Conservation (phyloP, 257 asterid genomes). For the Gentiana straminea region DNA sequence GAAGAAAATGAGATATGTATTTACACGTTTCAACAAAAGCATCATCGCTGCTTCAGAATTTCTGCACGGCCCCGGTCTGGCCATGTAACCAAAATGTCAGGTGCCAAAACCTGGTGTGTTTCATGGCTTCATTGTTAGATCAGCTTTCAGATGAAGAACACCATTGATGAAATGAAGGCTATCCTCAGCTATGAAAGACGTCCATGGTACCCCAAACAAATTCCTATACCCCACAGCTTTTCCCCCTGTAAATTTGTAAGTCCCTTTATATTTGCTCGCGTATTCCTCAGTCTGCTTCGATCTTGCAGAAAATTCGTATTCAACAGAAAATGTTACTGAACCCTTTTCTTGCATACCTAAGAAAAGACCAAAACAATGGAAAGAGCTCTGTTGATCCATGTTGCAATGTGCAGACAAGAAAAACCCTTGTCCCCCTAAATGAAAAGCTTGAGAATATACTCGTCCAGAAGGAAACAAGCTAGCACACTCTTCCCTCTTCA, state of each 20-base stretch:
- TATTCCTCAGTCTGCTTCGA: constrained; percentile 72
- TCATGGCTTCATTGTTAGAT: constrained; percentile 59
- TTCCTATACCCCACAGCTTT: constrained; percentile 89
- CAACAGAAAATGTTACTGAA: constrained; percentile 64
- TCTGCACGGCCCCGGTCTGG: too few relatives aligned
- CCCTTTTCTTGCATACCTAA: constrained; percentile 97
- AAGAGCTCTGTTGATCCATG: constrained; percentile 86
- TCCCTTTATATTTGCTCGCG: constrained; percentile 71
- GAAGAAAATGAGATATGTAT: too few relatives aligned
- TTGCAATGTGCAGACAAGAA: constrained; percentile 89
- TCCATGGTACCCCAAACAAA: constrained; percentile 68
- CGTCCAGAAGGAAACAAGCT: constrained; percentile 70
- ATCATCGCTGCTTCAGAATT: too few relatives aligned
- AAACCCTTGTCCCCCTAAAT: constrained; percentile 89
- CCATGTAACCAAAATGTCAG: too few relatives aligned
- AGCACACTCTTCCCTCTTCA: constrained; percentile 65
- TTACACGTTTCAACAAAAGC: too few relatives aligned
- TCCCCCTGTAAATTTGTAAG: constrained; percentile 79
- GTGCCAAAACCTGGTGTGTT: too few relatives aligned
- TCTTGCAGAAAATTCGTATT: constrained; percentile 82
- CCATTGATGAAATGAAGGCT: constrained; percentile 60
- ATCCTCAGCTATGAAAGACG: constrained; percentile 74
- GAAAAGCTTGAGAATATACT: constrained; percentile 88
- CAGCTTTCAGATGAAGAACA: constrained; percentile 74
- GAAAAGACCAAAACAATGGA: constrained; percentile 82